Percentiles rank a stretch among this genome's conserved stretches.
These are phyloP conservation scores for Termitomyces titanicus DNA, from an alignment of 768 basidiomycete genomes.

Conservation along the genomic window DNA sequence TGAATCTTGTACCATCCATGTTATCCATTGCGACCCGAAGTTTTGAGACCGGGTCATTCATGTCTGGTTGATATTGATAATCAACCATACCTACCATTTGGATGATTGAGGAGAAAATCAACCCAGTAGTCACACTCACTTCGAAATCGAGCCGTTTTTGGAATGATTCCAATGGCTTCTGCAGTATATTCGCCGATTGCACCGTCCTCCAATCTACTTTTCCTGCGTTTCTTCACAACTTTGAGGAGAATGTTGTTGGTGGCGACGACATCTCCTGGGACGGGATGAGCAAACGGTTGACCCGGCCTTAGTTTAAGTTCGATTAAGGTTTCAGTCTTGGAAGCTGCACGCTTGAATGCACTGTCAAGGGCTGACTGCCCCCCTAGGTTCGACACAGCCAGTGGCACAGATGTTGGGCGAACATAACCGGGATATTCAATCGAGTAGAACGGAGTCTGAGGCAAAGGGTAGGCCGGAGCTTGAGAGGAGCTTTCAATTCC, in stretches of 20 bases:
- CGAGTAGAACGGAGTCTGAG: constrained; percentile 64
- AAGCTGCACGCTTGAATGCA: constrained; percentile 69
- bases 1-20: constrained; percentile 69
- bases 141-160: constrained; percentile 85
- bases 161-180: constrained; percentile 69
- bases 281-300: constrained; percentile 79
- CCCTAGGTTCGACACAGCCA: constrained; percentile 64
- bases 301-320: constrained; percentile 75
- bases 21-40: constrained; percentile 71
- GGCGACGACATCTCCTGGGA: constrained; percentile 73
- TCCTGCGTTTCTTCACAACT: constrained; percentile 71
- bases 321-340: constrained; percentile 60
- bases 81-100: constrained; percentile 78
- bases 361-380: constrained; percentile 67
- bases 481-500: not conserved
- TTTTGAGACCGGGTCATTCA: constrained; percentile 63
- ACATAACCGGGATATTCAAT: constrained; percentile 93
- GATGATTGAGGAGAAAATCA: not conserved
- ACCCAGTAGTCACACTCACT: constrained; percentile 46
- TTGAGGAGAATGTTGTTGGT: constrained; percentile 84
- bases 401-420: constrained; percentile 50
- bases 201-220: constrained; percentile 29
- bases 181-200: constrained; percentile 68
- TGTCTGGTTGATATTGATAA: constrained; percentile 81
- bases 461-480: constrained; percentile 41